Conservation (phyloP, 805 yeast genomes). For the Spathaspora girioi region DNA sequence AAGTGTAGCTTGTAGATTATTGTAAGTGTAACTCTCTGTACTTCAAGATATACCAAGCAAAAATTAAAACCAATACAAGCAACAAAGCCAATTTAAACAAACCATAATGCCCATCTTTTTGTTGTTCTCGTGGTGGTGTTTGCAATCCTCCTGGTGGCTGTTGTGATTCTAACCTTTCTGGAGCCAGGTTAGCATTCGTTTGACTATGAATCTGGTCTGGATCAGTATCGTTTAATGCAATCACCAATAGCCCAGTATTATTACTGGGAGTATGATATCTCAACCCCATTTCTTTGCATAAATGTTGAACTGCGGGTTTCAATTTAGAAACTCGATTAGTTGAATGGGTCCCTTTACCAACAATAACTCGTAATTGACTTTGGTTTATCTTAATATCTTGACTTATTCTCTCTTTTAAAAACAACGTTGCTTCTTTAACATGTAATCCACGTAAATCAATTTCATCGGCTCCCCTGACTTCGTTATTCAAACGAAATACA, state of each 20-base stretch:
- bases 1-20: slow-evolving; percentile 5
- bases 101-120: slow-evolving; percentile 20
- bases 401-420: slow-evolving; percentile 66
- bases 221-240: slow-evolving; percentile 37
- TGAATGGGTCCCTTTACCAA: slow-evolving; percentile 90
- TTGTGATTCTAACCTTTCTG: slow-evolving; percentile 19
- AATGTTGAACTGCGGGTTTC: slow-evolving; percentile 81
- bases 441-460: slow-evolving; percentile 91
- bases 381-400: slow-evolving; percentile 62
- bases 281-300: slow-evolving; percentile 67
- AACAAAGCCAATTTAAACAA: slow-evolving; percentile 21
- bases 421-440: slow-evolving; percentile 82
- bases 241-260: slow-evolving; percentile 77
- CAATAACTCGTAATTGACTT: slow-evolving; percentile 70
- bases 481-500: slow-evolving; percentile 82
- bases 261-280: slow-evolving; percentile 59
- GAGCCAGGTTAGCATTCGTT: slow-evolving; percentile 19
- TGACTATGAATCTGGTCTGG: slow-evolving; percentile 24
- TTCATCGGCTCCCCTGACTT: slow-evolving; percentile 78
- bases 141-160: slow-evolving; percentile 17
- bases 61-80: slow-evolving; percentile 14
- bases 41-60: slow-evolving; percentile 31
- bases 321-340: slow-evolving; percentile 77
- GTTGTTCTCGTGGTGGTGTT: slow-evolving; percentile 16
- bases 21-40: too few species aligned